Percentiles rank a stretch among this genome's conserved stretches.
These are phyloP conservation scores for Barbatosphaeria neglecta DNA, from an alignment of 495 filamentous ascomycete species.

Conservation along the genomic window DNA sequence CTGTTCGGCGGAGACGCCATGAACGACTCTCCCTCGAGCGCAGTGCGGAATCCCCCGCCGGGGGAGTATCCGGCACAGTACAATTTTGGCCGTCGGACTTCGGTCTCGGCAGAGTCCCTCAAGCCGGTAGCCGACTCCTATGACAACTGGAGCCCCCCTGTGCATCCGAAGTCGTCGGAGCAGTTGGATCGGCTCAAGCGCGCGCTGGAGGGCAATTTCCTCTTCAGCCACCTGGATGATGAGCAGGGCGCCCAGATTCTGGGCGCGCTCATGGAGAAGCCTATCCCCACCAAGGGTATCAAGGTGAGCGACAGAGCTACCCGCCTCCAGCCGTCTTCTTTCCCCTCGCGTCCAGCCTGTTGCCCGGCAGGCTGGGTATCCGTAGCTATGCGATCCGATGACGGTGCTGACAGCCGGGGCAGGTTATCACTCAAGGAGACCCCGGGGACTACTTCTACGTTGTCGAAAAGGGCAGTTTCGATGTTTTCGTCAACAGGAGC, in stretches of 20 bases:
- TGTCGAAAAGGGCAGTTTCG: slow-evolving; percentile 82
- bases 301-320: slow-evolving; percentile 38
- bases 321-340: too few species aligned
- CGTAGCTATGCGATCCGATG: background rate
- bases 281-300: slow-evolving; percentile 87
- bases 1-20: slow-evolving; percentile 39
- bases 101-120: slow-evolving; percentile 91
- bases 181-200: slow-evolving; percentile 68
- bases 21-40: slow-evolving; percentile 24
- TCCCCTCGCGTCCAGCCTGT: too few species aligned
- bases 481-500: slow-evolving; percentile 77
- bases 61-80: slow-evolving; percentile 86
- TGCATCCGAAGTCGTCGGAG: slow-evolving; percentile 68
- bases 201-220: slow-evolving; percentile 80
- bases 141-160: slow-evolving; percentile 84
- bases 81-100: slow-evolving; percentile 84
- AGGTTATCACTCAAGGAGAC: slow-evolving; percentile 91
- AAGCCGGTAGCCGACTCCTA: slow-evolving; percentile 72
- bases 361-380: background rate
- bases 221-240: slow-evolving; percentile 90
- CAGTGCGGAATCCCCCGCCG: slow-evolving; percentile 30
- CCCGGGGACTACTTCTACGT: slow-evolving; percentile 97
- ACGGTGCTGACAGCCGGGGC: slow-evolving; percentile 6
- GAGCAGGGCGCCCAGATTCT: slow-evolving; percentile 80
- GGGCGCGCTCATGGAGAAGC: slow-evolving; percentile 86